These are phyloP conservation scores for Solanum habrochaites DNA, from an alignment of 257 asterid genomes.

Conservation along the genomic window DNA sequence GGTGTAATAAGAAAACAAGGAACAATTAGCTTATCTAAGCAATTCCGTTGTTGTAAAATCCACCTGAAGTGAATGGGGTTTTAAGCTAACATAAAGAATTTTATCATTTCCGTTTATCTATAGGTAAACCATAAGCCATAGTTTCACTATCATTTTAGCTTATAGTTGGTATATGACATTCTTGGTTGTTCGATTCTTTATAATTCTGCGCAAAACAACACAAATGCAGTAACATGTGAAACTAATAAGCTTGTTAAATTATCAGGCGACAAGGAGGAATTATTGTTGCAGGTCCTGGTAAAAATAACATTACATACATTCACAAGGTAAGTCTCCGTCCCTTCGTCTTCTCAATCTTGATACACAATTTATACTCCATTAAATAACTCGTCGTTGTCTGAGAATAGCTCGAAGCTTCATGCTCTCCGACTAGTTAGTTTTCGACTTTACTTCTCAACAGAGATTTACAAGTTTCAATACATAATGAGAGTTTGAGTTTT, in stretches of 20 bases:
- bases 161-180: neutral
- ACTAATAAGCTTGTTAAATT: constrained; percentile 1
- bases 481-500: neutral
- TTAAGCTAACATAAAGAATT: neutral
- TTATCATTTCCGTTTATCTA: neutral
- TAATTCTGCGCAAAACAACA: neutral
- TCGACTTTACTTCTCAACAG: neutral
- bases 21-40: neutral
- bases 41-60: neutral
- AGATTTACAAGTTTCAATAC: neutral
- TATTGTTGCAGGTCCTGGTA: constrained; percentile 91
- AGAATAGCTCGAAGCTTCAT: neutral
- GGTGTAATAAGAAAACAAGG: neutral
- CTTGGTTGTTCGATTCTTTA: no score
- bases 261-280: constrained; percentile 95
- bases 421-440: neutral
- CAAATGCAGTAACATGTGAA: neutral
- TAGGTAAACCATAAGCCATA: neutral
- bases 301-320: constrained; percentile 57
- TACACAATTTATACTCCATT: neutral
- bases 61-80: neutral
- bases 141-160: neutral
- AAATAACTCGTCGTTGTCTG: neutral
- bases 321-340: constrained; percentile 52
- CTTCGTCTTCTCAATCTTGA: neutral